Base-by-base conservation (phyloP, 192 early-diverging fungal genomes). In the Oehlia diaphana region DNA sequence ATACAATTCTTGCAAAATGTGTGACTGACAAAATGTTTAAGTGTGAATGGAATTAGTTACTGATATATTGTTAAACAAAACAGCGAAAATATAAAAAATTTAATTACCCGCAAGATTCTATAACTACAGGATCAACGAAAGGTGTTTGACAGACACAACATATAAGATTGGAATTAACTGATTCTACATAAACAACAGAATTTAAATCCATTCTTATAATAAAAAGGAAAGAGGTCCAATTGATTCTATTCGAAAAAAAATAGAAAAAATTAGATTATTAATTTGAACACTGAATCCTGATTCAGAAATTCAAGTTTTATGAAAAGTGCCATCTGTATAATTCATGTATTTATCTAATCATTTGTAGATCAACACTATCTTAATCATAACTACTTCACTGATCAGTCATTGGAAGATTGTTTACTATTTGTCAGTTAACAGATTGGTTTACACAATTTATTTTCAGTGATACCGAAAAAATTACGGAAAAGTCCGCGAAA, bases 1-100 rank as follows among this genome's bases (percentile, higher is more conserved):
- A 93, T 92, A 78, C 92, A 93, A 21, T 61, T 50, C 35, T 72
- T 74, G 73, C 92, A 93, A 84, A 92, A 93, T 0, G 92, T 93
- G 77, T 93, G 92, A 16, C 92, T 90, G 12, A 2, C 3, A 66
- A 23, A 62, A 23, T 39, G 31, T 13, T 23, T 21, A 5, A 39
- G 58, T 8, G 13, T 67, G 28, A 13, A n/a, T 42, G 16, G 9
- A 31, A 16, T 65, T 50, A 68, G 10, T 33, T 35, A 14, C 14
- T 2, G 65, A 42, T 42, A 8, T 42, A 2, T 47, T 26, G 3
- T n/a, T 50, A 10, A n/a, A 14, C 16, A 50, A 19, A 13, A 16
- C 1, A 10, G 0, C 21, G 23, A 12, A 31, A 58, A 50, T 23
- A n/a, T 31, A 7, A 49, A 21, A 21, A 49, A 23, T 35, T 61